Conservation (phyloP, 1,284 basidiomycete species). For the Leccinum fallax region DNA sequence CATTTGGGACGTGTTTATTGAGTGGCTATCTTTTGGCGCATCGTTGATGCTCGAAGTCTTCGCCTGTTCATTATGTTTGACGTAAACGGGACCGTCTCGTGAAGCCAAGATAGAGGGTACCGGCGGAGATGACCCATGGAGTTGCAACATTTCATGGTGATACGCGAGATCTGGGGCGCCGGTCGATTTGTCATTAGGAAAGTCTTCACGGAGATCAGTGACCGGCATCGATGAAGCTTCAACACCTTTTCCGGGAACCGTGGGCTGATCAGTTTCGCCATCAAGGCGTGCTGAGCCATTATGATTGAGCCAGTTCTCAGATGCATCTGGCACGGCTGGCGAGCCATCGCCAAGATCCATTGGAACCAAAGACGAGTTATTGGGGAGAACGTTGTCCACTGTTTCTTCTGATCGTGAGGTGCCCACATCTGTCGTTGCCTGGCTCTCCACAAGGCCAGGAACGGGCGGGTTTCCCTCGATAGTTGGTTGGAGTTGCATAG, state of each 20-base stretch:
- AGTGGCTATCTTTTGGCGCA: neutral
- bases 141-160: neutral
- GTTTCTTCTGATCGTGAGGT: constrained; percentile 10
- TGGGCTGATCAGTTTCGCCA: neutral
- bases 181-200: neutral
- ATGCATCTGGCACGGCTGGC: neutral
- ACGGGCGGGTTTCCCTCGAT: neutral
- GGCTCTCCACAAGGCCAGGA: neutral
- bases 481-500: neutral
- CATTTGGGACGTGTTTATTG: neutral
- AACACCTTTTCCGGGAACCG: neutral
- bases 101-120: neutral
- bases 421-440: neutral
- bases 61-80: constrained; percentile 1
- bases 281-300: neutral
- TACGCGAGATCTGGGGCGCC: neutral
- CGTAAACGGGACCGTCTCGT: neutral
- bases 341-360: constrained; percentile 1
- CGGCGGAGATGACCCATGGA: neutral
- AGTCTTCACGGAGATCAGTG: neutral
- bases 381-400: neutral
- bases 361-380: neutral
- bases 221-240: neutral
- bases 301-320: neutral
- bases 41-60: neutral